Evolutionary conservation across 306 rosid species (phyloP), one percentile per base, ranked within the genome.

Genomic region (Cucurbita maxima): DNA sequence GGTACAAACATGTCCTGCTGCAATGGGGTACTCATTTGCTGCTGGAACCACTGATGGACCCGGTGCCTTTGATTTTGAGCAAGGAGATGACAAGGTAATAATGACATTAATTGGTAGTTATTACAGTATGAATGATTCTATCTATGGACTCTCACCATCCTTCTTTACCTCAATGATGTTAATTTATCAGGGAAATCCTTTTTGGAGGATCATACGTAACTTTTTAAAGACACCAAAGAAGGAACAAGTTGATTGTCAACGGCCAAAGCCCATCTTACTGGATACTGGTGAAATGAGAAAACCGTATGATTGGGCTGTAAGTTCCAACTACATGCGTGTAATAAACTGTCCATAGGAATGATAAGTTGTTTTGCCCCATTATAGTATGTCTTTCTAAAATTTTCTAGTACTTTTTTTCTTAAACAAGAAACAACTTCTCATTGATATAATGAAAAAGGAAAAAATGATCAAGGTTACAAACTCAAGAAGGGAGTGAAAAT

Each of bases 41-140:
- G 98, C 98, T 18, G 98, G 98, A 82, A 92, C 96, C 69, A 92
- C 96, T 16, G 98, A 92, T 77, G 98, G 98, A 55, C 98, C 98
- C 45, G 96, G 98, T 73, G 92, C 98, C 59, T 92, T 92, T 81
- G 96, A 90, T 83, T 90, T 90, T 84, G 82, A 63, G 78, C 98
- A 92, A 84, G 98, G 96, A 43, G 96, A 92, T 79, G 86, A 88
- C 81, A 77, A 84, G 96, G 98, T 92, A 84, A 79, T 63, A 45
- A 43, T 34, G 44, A 18, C 14, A 15, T 47, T 38, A 20, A 45
- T 75, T 20, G 11, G 12, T 9, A 12, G 54, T 22, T 52, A 18
- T 38, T 10, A 12, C 10, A 18, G n/a, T 40, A 44, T 41, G 13
- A 7, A 53, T 55, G 10, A 55, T 56, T 1, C 45, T 38, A 73